Base-by-base conservation (phyloP, 257 asterid genomes). In the Lithospermum erythrorhizon region DNA sequence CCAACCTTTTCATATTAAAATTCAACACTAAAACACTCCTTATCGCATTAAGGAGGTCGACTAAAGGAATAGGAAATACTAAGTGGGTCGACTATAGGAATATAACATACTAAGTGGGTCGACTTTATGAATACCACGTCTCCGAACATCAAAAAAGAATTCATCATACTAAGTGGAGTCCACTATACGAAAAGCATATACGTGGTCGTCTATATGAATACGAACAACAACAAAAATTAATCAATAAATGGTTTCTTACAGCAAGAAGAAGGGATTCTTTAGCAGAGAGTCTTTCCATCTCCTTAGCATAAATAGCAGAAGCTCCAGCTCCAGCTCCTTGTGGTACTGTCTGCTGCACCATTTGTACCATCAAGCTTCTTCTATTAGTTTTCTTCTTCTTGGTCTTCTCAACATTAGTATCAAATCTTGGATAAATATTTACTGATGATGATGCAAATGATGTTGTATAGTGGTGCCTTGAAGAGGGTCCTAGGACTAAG, bases 241-340 rank as follows among this genome's bases (percentile, higher is more conserved):
- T 7, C 3, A 30, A 30, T 4, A 30, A 30, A 10, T 35, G 45
- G 13, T 10, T 35, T 7, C 45, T 35, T 56, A 90, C 98, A 59
- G 96, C 88, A 18, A 85, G 82, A 72, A 90, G 96, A 52, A 90
- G 79, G 51, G 96, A 88, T 75, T 90, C 95, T 73, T 90, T 90
- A 58, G 98, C 95, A 35, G 96, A 79, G 47, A 90, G 87, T 57
- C 98, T 82, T 57, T 87, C 94, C 89, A 90, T 90, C 65, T 87
- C 96, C 66, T 82, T 85, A 65, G 96, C 94, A 74, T 83, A 90
- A 67, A 87, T 86, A 70, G 95, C 83, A 6, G 94, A 76, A 56
- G 98, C 80, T 5, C 45, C 45, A 6, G 10, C 80, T 4, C 41
- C 41, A 2, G 14, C 13, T 8, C 90, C 96, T 74, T 83, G 90